Evolutionary conservation across 1,284 basidiomycete genomes (phyloP).

Genomic region (Melanopsichium pennsylvanicum): DNA sequence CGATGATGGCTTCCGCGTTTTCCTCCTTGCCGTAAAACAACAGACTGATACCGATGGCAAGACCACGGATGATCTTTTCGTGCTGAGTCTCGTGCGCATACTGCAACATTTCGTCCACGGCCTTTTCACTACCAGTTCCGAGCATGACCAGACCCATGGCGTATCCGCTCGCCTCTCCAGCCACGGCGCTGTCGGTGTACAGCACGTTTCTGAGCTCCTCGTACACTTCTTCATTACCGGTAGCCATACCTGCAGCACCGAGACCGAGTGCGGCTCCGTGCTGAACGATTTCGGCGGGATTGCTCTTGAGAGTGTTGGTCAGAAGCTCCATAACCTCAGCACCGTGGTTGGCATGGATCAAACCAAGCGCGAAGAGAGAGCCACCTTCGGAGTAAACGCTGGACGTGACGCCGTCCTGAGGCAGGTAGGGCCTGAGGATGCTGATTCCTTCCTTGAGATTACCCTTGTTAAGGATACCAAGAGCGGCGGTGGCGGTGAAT

Average conservation of each 20-base stretch:
- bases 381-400: slow-evolving; percentile 65
- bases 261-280: slow-evolving; percentile 65
- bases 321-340: slow-evolving; percentile 63
- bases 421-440: slow-evolving; percentile 64
- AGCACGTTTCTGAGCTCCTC: slow-evolving; percentile 64
- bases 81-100: slow-evolving; percentile 66
- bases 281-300: slow-evolving; percentile 63
- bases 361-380: slow-evolving; percentile 62
- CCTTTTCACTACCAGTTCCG: slow-evolving; percentile 60
- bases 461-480: slow-evolving; percentile 65
- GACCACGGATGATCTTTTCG: slow-evolving; percentile 66
- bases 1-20: slow-evolving; percentile 61
- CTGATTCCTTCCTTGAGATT: slow-evolving; percentile 62
- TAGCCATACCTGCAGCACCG: slow-evolving; percentile 65
- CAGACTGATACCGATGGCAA: slow-evolving; percentile 64
- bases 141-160: slow-evolving; percentile 66
- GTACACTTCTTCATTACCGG: slow-evolving; percentile 64
- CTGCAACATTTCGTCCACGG: slow-evolving; percentile 65
- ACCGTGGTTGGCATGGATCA: slow-evolving; percentile 65
- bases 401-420: slow-evolving; percentile 59
- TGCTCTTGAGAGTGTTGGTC: slow-evolving; percentile 63
- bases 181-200: slow-evolving; percentile 64
- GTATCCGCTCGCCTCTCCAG: slow-evolving; percentile 65
- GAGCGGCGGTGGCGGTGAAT: slow-evolving; percentile 65
- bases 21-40: slow-evolving; percentile 65